phyloP scores from a whole-genome alignment of 106 monocot genomes.

The Dendrobium huoshanense region DNA sequence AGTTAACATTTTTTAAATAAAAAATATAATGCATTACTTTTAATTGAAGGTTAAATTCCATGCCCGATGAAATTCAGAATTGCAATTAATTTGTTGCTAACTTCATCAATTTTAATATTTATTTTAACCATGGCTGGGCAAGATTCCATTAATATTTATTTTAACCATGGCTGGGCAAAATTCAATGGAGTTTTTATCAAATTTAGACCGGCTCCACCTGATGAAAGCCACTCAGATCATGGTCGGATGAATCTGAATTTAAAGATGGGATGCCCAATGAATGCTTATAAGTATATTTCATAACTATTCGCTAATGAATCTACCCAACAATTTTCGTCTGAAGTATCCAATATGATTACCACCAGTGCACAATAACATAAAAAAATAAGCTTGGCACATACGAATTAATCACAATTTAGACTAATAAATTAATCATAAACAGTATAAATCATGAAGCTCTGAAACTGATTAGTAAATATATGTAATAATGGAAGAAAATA shows the following conservation, averaged over 20 bases:
- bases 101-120: background rate
- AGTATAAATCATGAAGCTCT: background rate
- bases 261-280: background rate
- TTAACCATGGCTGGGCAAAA: background rate
- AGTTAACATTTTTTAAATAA: background rate
- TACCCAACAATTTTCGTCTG: no score
- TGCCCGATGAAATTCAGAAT: no score
- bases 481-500: background rate
- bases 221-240: background rate
- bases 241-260: background rate
- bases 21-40: background rate
- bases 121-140: background rate
- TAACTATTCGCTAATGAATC: background rate
- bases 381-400: background rate
- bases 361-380: background rate
- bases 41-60: background rate
- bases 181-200: background rate
- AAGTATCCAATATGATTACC: no score
- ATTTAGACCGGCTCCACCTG: no score
- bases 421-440: background rate
- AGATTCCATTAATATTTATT: background rate
- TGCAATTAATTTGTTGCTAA: background rate
- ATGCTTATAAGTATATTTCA: background rate
- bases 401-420: background rate
- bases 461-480: background rate